Percentiles rank a stretch among this genome's conserved stretches.
These are phyloP conservation scores for Tulasnella sp. DNA, from an alignment of 768 basidiomycete species.

Conservation along the genomic window DNA sequence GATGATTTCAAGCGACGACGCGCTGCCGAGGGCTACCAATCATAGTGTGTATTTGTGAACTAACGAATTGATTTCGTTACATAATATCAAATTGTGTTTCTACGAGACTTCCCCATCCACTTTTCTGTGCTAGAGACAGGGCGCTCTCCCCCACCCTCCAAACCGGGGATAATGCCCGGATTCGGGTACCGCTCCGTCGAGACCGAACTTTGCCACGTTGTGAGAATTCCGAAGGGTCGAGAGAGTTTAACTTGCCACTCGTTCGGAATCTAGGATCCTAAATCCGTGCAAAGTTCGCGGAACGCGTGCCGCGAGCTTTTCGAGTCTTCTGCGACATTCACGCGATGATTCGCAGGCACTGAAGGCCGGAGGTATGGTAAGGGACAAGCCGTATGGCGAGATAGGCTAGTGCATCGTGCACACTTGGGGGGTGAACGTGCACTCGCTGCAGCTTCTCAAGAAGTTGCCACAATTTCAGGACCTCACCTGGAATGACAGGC, in stretches of 20 bases:
- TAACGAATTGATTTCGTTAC: conserved; percentile 17
- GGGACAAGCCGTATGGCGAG: background rate
- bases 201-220: conserved; percentile 4
- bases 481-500: background rate
- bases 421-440: background rate
- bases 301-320: background rate
- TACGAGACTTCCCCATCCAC: background rate
- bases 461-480: background rate
- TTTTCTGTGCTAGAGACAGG: too few species aligned
- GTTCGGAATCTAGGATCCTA: background rate
- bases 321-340: background rate
- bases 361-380: background rate
- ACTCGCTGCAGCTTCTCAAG: background rate
- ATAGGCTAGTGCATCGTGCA: background rate
- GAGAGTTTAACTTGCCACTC: conserved; percentile 7
- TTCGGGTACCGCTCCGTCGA: conserved; percentile 17
- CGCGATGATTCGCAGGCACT: conserved; percentile 16
- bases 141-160: background rate
- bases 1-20: conserved; percentile 71
- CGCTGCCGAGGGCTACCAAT: conserved; percentile 6
- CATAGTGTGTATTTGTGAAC: background rate
- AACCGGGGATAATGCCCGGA: background rate
- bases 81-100: conserved; percentile 6
- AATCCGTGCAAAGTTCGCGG: background rate
- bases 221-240: conserved; percentile 11